Evolutionary conservation across 2,329 filamentous ascomycete genomes (phyloP), one percentile per base, ranked within the genome.

Genomic region (Colletotrichum echinochloae): DNA sequence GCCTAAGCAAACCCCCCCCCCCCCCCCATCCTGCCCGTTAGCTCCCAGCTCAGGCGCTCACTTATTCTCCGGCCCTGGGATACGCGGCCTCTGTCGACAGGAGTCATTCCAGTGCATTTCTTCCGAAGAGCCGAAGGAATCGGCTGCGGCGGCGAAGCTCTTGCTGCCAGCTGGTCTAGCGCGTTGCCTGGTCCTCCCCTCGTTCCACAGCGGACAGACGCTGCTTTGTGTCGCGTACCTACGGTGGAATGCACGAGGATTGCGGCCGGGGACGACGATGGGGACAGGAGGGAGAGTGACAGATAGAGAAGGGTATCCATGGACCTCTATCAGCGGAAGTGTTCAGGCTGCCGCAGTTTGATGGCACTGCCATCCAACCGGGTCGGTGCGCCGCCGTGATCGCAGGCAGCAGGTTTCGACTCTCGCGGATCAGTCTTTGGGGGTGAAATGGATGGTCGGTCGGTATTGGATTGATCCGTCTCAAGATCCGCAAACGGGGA

Each of bases 161-260:
- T 20, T 44, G 41, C 48, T 41, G 23, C 48, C 30, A 35, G 26
- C 48, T 35, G 46, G 30, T 51, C 20, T 48, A 41, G 23, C 4
- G 5, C 20, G 46, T 23, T 26, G 39, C 56, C 44, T 18, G 30
- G 26, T 28, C 55, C 57, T 33, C 41, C 51, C 30, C 52, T 39
- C 68, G 68, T 70, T 70, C 64, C 68, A 67, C 57, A 57, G 57
- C 64, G 64, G 41, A 23, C 57, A 67, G 57, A 63, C 46, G 28
- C 51, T 59, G 64, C 60, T 60, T 51, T 60, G 64, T 52, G 59
- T 67, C 67, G 64, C 67, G 67, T 63, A 66, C 56, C n/a, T n/a
- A 67, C 9, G 44, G 57, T 67, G 67, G 67, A 70, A 70, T 70
- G 67, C 37, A 49, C 48, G 41, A 57, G 57, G 49, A 52, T 52